Evolutionary conservation across 2,329 filamentous ascomycete genomes (phyloP).

Genomic region (Coniochaeta sp.): DNA sequence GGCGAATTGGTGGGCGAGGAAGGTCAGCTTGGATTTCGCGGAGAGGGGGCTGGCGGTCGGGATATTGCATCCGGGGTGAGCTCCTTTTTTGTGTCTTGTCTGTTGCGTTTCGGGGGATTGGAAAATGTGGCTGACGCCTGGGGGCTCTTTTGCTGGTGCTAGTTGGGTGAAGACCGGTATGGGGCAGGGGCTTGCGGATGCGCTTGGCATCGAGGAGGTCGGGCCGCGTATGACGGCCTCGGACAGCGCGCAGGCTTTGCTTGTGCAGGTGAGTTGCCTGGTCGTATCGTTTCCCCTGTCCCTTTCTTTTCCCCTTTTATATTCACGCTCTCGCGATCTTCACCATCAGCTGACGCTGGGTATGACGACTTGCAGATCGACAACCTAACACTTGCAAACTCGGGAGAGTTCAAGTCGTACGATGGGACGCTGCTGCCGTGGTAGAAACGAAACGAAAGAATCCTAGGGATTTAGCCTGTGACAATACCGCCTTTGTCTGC

Average conservation of each 20-base stretch:
- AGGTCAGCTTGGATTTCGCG: slow-evolving; percentile 13
- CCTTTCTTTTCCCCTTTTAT: background rate
- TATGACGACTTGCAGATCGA: background rate
- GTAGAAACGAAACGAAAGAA: background rate
- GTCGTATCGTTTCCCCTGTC: background rate
- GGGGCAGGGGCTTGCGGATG: slow-evolving; percentile 18
- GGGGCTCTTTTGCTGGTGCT: background rate
- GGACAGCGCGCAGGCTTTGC: slow-evolving; percentile 13
- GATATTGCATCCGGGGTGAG: slow-evolving; percentile 20
- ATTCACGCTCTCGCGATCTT: no score
- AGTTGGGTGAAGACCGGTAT: slow-evolving; percentile 20
- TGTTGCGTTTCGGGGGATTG: background rate
- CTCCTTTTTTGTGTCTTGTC: background rate
- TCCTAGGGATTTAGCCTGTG: no score
- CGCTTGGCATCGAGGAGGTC: slow-evolving; percentile 12
- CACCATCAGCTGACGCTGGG: background rate
- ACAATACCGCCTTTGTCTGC: no score
- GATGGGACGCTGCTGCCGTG: background rate
- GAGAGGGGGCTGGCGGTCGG: slow-evolving; percentile 14
- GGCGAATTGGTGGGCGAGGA: slow-evolving; percentile 18
- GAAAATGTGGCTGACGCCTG: background rate
- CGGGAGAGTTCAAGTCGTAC: background rate
- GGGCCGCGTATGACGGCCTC: slow-evolving; percentile 12
- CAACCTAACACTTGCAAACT: background rate
- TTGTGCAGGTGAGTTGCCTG: slow-evolving; percentile 14